Base-by-base conservation (phyloP, 495 filamentous ascomycete genomes). In the Neohortaea acidophila region DNA sequence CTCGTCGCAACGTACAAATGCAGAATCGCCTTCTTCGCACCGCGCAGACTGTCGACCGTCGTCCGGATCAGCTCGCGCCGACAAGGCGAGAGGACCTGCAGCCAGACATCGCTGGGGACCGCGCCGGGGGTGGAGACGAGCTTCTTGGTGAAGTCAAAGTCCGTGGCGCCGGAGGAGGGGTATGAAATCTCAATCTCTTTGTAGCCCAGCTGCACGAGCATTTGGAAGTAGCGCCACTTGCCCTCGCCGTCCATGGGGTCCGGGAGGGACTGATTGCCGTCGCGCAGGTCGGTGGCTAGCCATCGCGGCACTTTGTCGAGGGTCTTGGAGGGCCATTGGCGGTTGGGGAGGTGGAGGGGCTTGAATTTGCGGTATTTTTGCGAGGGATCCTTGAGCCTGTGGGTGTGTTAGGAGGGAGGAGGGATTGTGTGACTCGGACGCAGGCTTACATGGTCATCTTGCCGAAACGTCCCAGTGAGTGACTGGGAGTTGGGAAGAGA, bases 101-200 rank as follows among this genome's bases (percentile, higher is more conserved):
- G 66, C 75, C 79, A 93, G 31, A 97, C 89, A 64, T 96, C 86
- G 48, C 87, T 82, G 23, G 89, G 89, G 8, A 86, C 75, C 4
- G 73, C 69, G 21, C 82, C 85, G 4, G 85, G 82, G 9, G 85
- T 91, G 50, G 89, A 77, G 37, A 97, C 74, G 27, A 96, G 64
- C 43, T 79, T 74, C 35, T 82, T 74, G 21, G 86, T 94, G 58
- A 94, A 96, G 60, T 93, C 84, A 65, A 84, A 94, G 55, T 96
- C 89, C 50, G 77, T 91, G 59, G 92, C 77, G 20, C 83, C 91
- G 14, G 87, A 81, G 4, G 86, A 91, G 23, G 89, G 89, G 61
- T 93, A 96, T 1, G 85, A 92, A 9, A 94, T 78, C 58, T 97
- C 89, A 49, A 97, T 93, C 60, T 97, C 89, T 60, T 94, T 96